Evolutionary conservation across 192 early-diverging fungal genomes (phyloP), one percentile per base, ranked within the genome.

Genomic region (Coemansia sp.): DNA sequence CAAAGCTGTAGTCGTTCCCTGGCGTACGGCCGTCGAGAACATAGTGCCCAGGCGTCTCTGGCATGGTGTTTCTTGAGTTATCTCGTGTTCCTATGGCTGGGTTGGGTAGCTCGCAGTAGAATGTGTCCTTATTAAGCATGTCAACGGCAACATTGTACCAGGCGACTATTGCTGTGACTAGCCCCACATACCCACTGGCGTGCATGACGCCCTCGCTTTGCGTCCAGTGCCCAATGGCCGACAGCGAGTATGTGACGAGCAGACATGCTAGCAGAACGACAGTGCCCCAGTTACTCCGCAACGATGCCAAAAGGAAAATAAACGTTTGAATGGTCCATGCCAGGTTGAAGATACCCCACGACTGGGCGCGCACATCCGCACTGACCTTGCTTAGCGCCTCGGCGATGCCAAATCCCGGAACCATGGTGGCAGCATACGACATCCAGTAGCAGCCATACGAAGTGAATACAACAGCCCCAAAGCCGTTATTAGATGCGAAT

Each of bases 371-470:
- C 23, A 84, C 69, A 2, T 74, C 68, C 10, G 77, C 67, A 28
- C 64, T 73, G 32, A 81, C 62, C 0, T 58, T 70, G 59, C 67
- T 44, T 44, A 79, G 80, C 1, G 68, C 73, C 19, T 72, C 80
- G 6, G 77, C 55, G 33, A 87, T 78, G 42, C 86, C 86, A 52
- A 85, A 87, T 4, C 63, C 75, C 17, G 86, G 86, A 35, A 87
- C 84, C 37, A 85, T 62, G 19, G 69, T 66, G 2, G 86, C 82
- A 4, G 86, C 79, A 43, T 85, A 85, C 9, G 81, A 77, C 60
- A 88, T 75, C 87, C 87, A 84, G 76, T 85, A 88, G 63, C 84
- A 79, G 28, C 85, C 83, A 38, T 74, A 79, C n/a, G 72, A 74
- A 0, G 68, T 79, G 21, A 79, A 79, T 2, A 79, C 72, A 3